Evolutionary conservation across 768 basidiomycete species (phyloP), one percentile per base, ranked within the genome.

Genomic region (Termitomyces sp.): DNA sequence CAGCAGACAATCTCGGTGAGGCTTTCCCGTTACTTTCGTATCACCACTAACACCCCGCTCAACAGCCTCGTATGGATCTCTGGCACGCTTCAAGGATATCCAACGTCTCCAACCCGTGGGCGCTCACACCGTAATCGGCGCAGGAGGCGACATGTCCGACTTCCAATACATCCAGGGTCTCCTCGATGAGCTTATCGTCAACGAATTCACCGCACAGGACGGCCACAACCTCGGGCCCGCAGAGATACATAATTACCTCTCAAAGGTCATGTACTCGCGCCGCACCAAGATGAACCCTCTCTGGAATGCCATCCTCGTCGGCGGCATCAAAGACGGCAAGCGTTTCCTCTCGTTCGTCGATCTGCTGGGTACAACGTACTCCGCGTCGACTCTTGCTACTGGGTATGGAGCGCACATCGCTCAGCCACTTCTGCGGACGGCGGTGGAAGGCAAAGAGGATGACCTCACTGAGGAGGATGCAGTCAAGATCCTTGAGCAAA

Each of bases 111-210:
- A 92, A 66, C 71, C 89, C 4, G 86, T 97, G 34, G 95, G 95
- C 8, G 74, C 81, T 37, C 83, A 86, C 73, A 96, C 95, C 43
- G 80, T 95, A 59, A 78, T 99, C 64, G 97, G 92, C 21, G 96
- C 91, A 3, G 86, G 92, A 16, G 97, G 97, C 27, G 97, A 99
- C 77, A 92, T 99, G 87, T 90, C 90, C 65, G 97, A 99, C 75
- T 98, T 94, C 74, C 97, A 99, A 71, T 87, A 91, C 72, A 80
- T 98, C 62, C 91, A 97, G 68, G 78, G 76, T 47, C 66, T 87
- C 45, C 83, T 99, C 46, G 90, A 97, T 60, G 81, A 85, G 23
- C 76, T 95, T 45, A 81, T 88, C 42, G 77, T 86, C 61, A 84
- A 89, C 35, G 95, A 99, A 71, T 83, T 87, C 62, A 83, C 90